Percentiles rank a stretch among this genome's conserved stretches.
Evolutionary conservation across 2,329 filamentous ascomycete species (phyloP).

Genomic region (Fusarium sp.): DNA sequence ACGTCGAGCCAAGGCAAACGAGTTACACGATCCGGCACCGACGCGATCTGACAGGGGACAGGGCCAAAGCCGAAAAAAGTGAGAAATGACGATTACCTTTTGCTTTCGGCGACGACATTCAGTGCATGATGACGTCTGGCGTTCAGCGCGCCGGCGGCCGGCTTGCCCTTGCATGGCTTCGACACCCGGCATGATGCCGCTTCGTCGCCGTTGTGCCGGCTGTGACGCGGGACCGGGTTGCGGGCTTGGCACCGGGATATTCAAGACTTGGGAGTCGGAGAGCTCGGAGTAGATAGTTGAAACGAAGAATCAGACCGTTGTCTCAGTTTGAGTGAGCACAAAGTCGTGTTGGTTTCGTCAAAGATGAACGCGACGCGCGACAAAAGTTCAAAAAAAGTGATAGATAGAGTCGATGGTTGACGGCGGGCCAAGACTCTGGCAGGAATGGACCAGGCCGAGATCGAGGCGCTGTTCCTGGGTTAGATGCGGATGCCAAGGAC

Average conservation of each 20-base stretch:
- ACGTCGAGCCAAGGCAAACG: not conserved
- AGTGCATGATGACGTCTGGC: conserved; percentile 58
- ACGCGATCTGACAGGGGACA: not conserved
- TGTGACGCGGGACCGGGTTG: conserved; percentile 1
- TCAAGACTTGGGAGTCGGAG: conserved; percentile 3
- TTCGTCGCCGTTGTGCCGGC: conserved; percentile 15
- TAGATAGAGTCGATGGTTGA: conserved; percentile 27
- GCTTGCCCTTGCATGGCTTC: conserved; percentile 36
- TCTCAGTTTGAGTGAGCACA: conserved; percentile 2
- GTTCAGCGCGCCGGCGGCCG: conserved; percentile 37
- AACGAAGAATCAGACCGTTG: not conserved
- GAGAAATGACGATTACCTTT: conserved; percentile 52
- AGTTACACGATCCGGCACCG: not conserved
- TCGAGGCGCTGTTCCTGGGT: conserved; percentile 22
- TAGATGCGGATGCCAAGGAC: not conserved
- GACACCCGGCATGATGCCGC: conserved; percentile 30
- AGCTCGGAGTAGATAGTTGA: not conserved
- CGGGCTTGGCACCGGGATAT: conserved; percentile 14
- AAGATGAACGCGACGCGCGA: not conserved
- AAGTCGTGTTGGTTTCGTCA: conserved; percentile 13
- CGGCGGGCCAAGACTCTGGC: conserved; percentile 5
- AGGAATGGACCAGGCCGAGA: conserved; percentile 16
- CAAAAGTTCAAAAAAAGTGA: conserved; percentile 9
- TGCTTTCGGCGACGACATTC: conserved; percentile 66
- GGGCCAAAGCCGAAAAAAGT: not conserved